phyloP scores from a whole-genome alignment of 495 filamentous ascomycete genomes.

The Lindgomyces ingoldianus region DNA sequence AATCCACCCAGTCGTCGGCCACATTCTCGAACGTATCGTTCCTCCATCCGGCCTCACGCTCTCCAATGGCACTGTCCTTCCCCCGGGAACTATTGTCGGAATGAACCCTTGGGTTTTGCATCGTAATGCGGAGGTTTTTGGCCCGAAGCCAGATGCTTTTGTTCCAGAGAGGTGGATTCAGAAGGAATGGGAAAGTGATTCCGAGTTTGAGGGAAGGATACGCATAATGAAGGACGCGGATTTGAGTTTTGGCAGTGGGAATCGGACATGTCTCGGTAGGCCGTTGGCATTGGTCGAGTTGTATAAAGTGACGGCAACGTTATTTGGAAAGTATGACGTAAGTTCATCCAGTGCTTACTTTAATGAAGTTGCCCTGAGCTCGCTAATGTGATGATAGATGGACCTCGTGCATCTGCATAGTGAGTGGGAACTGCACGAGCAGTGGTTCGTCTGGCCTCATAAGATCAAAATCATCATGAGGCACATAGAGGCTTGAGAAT shows the following conservation, averaged over 20 bases:
- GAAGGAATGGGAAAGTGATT: constrained; percentile 1
- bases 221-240: constrained; percentile 21
- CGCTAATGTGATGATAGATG: constrained; percentile 4
- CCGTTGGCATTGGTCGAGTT: constrained; percentile 21
- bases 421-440: constrained; percentile 18
- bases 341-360: neutral
- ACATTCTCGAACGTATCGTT: constrained; percentile 18
- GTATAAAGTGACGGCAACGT: constrained; percentile 12
- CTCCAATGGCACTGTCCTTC: constrained; percentile 1
- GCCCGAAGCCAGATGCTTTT: constrained; percentile 9
- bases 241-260: constrained; percentile 25
- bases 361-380: neutral
- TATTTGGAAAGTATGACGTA: constrained; percentile 21
- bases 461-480: constrained; percentile 22
- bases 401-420: constrained; percentile 8
- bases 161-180: constrained; percentile 27
- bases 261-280: constrained; percentile 22
- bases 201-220: constrained; percentile 4
- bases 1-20: constrained; percentile 27
- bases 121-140: constrained; percentile 6
- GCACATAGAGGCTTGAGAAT: too few species aligned
- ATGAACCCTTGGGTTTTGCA: constrained; percentile 24
- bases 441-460: constrained; percentile 28
- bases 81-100: constrained; percentile 25
- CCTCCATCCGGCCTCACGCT: constrained; percentile 16